A percentile compares a stretch with the other conserved stretches of the same genome.
Conservation (phyloP, 2,329 filamentous ascomycete genomes). For the Colletotrichum limetticola region DNA sequence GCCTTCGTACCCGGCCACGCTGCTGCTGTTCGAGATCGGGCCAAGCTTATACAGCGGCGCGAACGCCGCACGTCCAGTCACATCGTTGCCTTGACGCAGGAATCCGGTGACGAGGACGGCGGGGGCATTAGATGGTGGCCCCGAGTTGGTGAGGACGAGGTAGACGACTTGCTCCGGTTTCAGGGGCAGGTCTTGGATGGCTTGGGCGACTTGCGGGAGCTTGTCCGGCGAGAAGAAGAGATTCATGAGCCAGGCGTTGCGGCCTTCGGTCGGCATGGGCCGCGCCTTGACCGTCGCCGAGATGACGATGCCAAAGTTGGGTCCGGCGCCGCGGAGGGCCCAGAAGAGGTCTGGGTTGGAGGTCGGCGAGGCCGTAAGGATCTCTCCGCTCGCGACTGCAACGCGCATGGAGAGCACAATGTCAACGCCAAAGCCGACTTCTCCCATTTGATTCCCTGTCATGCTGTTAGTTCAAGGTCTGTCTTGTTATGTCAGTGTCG, state of each 20-base stretch:
- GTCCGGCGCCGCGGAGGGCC: conserved; percentile 61
- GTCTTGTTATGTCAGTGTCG: no score
- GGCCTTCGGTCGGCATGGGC: conserved; percentile 41
- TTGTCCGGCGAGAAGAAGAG: conserved; percentile 40
- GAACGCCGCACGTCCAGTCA: conserved; percentile 44
- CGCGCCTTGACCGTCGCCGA: conserved; percentile 55
- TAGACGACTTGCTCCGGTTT: conserved; percentile 48
- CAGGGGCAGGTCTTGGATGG: conserved; percentile 48
- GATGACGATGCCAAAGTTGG: conserved; percentile 61
- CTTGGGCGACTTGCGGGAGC: conserved; percentile 45
- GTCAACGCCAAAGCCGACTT: conserved; percentile 42
- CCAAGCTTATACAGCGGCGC: conserved; percentile 47
- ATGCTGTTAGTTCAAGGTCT: neutral
- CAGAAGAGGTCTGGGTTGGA: conserved; percentile 55
- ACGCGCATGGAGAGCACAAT: conserved; percentile 45
- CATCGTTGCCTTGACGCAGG: conserved; percentile 44
- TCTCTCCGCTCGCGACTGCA: conserved; percentile 40
- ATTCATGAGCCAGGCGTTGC: conserved; percentile 40
- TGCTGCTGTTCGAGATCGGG: conserved; percentile 39
- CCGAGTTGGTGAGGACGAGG: conserved; percentile 43
- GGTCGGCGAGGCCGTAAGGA: conserved; percentile 38
- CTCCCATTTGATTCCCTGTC: conserved; percentile 28
- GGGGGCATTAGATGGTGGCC: conserved; percentile 34
- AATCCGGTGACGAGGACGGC: conserved; percentile 44
- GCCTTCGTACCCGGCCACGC: conserved; percentile 45